Conservation (phyloP, 2,329 filamentous ascomycete genomes). For the Aurifilum marmelostoma region DNA sequence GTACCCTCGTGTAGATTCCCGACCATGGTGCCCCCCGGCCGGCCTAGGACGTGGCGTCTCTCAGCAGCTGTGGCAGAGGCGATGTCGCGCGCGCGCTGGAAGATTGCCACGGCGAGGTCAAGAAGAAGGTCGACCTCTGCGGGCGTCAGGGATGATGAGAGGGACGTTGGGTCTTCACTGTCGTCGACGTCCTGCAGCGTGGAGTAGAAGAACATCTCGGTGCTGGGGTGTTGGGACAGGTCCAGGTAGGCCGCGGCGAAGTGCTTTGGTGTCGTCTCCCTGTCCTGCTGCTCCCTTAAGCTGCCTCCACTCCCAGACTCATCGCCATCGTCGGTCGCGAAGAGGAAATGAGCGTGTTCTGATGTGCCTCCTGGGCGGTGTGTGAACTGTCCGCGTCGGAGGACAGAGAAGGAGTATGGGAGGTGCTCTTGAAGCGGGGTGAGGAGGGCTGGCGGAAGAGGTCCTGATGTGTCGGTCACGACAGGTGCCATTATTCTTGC, state of each 20-base stretch:
- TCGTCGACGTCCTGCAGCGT: conserved; percentile 47
- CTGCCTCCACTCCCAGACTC: background rate
- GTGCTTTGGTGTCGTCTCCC: conserved; percentile 14
- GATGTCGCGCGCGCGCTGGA: conserved; percentile 36
- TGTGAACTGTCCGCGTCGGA: conserved; percentile 65
- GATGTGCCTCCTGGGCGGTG: conserved; percentile 46
- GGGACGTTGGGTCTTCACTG: background rate
- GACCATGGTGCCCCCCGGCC: conserved; percentile 41
- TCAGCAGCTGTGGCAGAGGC: conserved; percentile 31
- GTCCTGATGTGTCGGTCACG: conserved; percentile 31
- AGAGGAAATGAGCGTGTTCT: conserved; percentile 47
- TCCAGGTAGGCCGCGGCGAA: conserved; percentile 67
- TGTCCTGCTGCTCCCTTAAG: background rate
- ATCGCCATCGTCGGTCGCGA: conserved; percentile 35
- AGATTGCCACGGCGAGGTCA: conserved; percentile 37
- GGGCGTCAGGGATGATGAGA: conserved; percentile 9
- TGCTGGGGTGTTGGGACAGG: conserved; percentile 62
- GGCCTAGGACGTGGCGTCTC: conserved; percentile 19
- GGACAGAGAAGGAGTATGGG: conserved; percentile 62
- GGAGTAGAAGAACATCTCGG: conserved; percentile 66
- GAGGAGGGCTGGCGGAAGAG: conserved; percentile 43
- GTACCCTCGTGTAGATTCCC: conserved; percentile 39
- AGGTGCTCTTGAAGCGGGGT: conserved; percentile 53
- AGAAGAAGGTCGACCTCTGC: conserved; percentile 39
- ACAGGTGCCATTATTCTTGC: conserved; percentile 20